Evolutionary conservation across 257 asterid genomes (phyloP), one percentile per base, ranked within the genome.

Genomic region (Solanum sitiens): DNA sequence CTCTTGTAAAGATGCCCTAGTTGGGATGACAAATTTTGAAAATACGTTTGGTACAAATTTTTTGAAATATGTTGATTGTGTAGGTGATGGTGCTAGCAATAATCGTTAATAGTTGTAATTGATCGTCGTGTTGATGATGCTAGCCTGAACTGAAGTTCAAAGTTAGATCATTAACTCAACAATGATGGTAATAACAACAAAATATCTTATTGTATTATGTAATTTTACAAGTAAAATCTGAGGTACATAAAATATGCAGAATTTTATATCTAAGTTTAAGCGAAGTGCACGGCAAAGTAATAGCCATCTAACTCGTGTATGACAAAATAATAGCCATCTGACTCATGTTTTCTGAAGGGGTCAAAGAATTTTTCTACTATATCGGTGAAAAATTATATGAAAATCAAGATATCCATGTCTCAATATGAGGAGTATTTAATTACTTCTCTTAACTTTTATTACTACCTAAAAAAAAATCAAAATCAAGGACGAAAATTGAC

Each of bases 371-470:
- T 3, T 0, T 20, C 0, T 56, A 2, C 12, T 56, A 20, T 0
- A 56, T 56, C 2, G 5, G 2, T 56, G 67, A 3, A 56, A 27
- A 56, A 56, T 56, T 3, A 56, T 7, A 56, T 56, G n/a, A 0
- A 56, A 20, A 20, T 8, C 0, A 11, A 8, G 25, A 56, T 0
- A 53, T 2, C 0, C 0, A 56, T 1, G 11, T 56, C 25, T 7
- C 11, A 20, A 56, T 56, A 20, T 20, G 2, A 20, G 2, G 25
- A 56, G 7, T 56, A 20, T 56, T 56, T 18, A 53, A 53, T 53
- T 53, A 53, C 20, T 56, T 56, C 8, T 56, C 65, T 56, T 56
- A 25, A 1, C 20, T 56, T 56, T 56, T 56, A 56, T 3, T 56
- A 56, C 11, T 18, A 6, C 16, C 30, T 1, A 27, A 27, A 27